Conservation (phyloP, 2,329 filamentous ascomycete genomes). For the Aspergillus sp. region DNA sequence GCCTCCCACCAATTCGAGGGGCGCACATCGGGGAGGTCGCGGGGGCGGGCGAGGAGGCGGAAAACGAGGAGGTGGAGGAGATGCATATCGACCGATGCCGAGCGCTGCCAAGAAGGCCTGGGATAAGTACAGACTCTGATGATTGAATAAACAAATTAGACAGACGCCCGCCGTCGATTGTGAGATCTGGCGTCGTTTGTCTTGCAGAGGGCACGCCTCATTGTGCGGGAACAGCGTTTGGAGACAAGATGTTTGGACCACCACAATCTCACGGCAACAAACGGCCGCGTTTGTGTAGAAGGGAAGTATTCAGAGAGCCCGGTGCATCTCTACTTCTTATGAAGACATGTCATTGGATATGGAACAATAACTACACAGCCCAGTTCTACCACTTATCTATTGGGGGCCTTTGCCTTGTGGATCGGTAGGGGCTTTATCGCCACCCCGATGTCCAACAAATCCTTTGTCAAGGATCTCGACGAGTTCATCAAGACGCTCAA, state of each 20-base stretch:
- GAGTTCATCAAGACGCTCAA: constrained; percentile 71
- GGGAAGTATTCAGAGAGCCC: neutral
- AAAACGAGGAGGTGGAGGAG: constrained; percentile 20
- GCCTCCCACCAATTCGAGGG: constrained; percentile 11
- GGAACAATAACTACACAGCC: too few species aligned
- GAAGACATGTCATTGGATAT: neutral
- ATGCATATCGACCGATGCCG: constrained; percentile 33
- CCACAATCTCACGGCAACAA: neutral
- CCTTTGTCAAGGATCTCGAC: constrained; percentile 72
- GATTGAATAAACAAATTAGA: neutral
- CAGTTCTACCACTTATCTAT: neutral
- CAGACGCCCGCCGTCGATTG: neutral
- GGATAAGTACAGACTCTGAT: constrained; percentile 29
- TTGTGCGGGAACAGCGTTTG: neutral
- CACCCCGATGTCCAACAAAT: constrained; percentile 55
- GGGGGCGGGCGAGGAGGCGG: constrained; percentile 17
- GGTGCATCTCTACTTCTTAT: neutral
- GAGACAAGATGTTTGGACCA: neutral
- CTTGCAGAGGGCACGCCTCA: neutral
- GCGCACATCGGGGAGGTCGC: constrained; percentile 14
- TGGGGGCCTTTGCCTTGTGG: neutral
- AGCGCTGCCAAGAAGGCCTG: constrained; percentile 33
- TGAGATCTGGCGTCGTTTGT: neutral
- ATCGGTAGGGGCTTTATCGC: constrained; percentile 16
- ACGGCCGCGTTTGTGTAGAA: neutral